Conservation (phyloP, 805 yeast genomes). For the Candida nanaspora region DNA sequence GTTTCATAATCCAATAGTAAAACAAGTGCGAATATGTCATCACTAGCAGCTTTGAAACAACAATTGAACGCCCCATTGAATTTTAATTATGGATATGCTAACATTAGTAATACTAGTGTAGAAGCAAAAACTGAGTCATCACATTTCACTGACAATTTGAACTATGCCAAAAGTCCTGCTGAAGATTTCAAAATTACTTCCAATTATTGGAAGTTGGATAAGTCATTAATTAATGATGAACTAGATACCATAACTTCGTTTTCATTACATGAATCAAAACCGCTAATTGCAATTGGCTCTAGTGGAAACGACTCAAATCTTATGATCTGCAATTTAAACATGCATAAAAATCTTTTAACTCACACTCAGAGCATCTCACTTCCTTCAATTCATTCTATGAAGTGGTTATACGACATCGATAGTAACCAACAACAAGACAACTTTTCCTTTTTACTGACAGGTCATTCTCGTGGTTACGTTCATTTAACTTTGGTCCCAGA, state of each 20-base stretch:
- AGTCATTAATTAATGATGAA: slow-evolving; percentile 5
- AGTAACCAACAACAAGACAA: slow-evolving; percentile 14
- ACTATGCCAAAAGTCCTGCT: slow-evolving; percentile 34
- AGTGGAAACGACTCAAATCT: slow-evolving; percentile 39
- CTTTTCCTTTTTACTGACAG: slow-evolving; percentile 48
- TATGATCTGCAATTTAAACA: slow-evolving; percentile 42
- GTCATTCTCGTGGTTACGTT: slow-evolving; percentile 69
- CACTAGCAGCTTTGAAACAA: slow-evolving; percentile 2
- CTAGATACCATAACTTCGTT: slow-evolving; percentile 36
- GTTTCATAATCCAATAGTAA: too few relatives aligned
- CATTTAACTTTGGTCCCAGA: slow-evolving; percentile 66
- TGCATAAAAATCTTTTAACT: slow-evolving; percentile 33
- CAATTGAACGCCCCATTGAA: slow-evolving; percentile 11
- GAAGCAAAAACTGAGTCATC: slow-evolving; percentile 10
- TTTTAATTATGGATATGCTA: too few relatives aligned
- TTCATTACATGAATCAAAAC: slow-evolving; percentile 22
- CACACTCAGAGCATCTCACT: slow-evolving; percentile 54
- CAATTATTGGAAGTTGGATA: slow-evolving; percentile 28
- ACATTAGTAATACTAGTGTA: too few relatives aligned
- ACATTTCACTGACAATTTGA: slow-evolving; percentile 20
- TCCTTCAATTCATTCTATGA: slow-evolving; percentile 45
- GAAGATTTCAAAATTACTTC: slow-evolving; percentile 25
- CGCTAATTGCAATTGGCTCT: slow-evolving; percentile 46
- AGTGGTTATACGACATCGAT: slow-evolving; percentile 37
- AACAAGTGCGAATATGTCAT: not conserved